Conservation (phyloP, 1,284 basidiomycete species). For the Cutaneotrichosporon mucoides region DNA sequence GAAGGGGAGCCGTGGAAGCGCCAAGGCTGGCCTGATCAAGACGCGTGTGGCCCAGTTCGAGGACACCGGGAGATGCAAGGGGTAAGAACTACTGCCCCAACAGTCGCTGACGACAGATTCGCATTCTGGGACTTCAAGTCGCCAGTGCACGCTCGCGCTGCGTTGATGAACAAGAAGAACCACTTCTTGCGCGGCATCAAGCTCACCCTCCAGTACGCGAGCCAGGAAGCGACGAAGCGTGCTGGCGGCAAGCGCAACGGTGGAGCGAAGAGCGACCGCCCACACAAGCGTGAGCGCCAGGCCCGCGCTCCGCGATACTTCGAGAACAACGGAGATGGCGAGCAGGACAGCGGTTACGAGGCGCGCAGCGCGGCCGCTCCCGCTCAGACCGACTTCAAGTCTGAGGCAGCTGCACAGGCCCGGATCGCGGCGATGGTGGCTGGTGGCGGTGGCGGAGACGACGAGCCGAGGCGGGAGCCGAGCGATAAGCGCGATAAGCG, state of each 20-base stretch:
- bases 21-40: conserved; percentile 71
- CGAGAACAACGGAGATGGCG: conserved; percentile 6
- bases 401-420: conserved; percentile 9
- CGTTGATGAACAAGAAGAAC: conserved; percentile 78
- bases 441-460: neutral
- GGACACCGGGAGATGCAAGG: conserved; percentile 90
- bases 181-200: conserved; percentile 72
- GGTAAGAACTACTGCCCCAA: conserved; percentile 59
- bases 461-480: neutral
- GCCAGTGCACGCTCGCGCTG: conserved; percentile 71
- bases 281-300: conserved; percentile 4
- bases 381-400: conserved; percentile 9
- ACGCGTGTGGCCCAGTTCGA: conserved; percentile 93
- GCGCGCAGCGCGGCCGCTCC: neutral
- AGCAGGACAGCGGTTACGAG: conserved; percentile 5
- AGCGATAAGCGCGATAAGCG: conserved; percentile 29
- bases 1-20: conserved; percentile 33
- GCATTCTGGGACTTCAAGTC: conserved; percentile 90
- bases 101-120: conserved; percentile 58
- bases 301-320: conserved; percentile 12
- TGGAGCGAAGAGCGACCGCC: conserved; percentile 3
- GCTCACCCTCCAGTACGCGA: conserved; percentile 41
- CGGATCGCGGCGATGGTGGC: conserved; percentile 17
- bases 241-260: conserved; percentile 16
- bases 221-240: conserved; percentile 39